Base-by-base conservation (phyloP, 2,329 filamentous ascomycete species). In the Fusarium graminum region DNA sequence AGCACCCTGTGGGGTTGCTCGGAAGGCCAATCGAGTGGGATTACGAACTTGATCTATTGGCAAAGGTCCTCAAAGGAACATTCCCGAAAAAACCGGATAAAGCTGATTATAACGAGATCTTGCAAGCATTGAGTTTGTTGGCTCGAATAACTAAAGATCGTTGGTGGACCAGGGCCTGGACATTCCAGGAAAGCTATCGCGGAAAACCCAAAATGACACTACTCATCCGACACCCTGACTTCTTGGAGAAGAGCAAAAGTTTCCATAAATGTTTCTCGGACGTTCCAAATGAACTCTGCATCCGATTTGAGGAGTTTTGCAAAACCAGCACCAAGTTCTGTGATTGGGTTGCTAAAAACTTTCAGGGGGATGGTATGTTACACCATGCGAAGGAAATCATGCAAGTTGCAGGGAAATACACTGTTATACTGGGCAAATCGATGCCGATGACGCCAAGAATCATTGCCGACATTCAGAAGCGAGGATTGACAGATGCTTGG, bases 1-100 rank as follows among this genome's bases (percentile, higher is more conserved):
- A 55, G 1, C n/a, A 28, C 9, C 9, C 52, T 22, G n/a, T 55
- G 9, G n/a, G 43, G 7, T 49, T 55, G 13, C 43, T 55, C 2
- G 52, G 43, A 7, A 36, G 1, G 28, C 52, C 52, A 34, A 55
- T 55, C 13, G 43, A 55, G 42, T 55, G 43, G 52, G 43, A n/a
- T 16, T 4, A 49, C 11, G 43, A 55, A 41, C 28, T 55, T 17
- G 43, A 55, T n/a, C 19, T 55, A 14, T 22, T 55, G 3, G 1
- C 2, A 1, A 29, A 2, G 17, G 22, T 55, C 22, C 28, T 54
- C 14, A 19, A 1, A 13, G 13, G 28, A 28, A 4, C 11, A 5
- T 3, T 54, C 4, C 14, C 17, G 0, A 8, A 22, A 10, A 30
- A 45, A 22, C 43, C 30, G 0, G 7, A 19, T 1, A 5, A 6